Evolutionary conservation across 2,329 filamentous ascomycete genomes (phyloP).

Genomic region (Aspergillus piperis): DNA sequence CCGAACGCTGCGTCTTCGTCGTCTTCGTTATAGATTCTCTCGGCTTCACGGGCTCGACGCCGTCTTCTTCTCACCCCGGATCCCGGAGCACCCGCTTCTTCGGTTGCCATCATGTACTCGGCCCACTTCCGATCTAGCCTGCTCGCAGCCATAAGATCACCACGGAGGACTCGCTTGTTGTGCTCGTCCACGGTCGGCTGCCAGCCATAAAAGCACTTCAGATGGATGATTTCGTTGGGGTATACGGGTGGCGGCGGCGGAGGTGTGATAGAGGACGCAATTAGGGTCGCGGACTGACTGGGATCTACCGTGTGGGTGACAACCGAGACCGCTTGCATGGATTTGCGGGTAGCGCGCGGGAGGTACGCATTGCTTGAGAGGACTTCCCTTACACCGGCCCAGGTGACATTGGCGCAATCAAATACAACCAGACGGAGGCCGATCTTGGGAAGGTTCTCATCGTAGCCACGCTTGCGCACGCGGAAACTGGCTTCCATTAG

Average conservation of each 20-base stretch:
- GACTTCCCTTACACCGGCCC: conserved; percentile 86
- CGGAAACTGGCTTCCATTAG: conserved; percentile 82
- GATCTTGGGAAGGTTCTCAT: conserved; percentile 53
- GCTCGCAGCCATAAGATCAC: conserved; percentile 71
- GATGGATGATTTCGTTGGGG: conserved; percentile 74
- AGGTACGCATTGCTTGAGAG: conserved; percentile 81
- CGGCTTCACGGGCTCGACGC: conserved; percentile 77
- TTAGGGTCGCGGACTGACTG: conserved; percentile 15
- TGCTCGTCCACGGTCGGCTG: conserved; percentile 95
- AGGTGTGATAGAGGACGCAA: conserved; percentile 30
- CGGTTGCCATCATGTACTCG: conserved; percentile 87
- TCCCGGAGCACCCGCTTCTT: conserved; percentile 69
- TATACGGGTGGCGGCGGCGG: conserved; percentile 46
- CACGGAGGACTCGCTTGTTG: conserved; percentile 77
- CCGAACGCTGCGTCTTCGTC: conserved; percentile 62
- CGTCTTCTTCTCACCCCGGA: conserved; percentile 69
- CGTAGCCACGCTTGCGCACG: conserved; percentile 65
- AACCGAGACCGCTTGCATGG: conserved; percentile 32
- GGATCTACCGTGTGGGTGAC: conserved; percentile 33
- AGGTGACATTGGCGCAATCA: conserved; percentile 89
- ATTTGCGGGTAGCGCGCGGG: conserved; percentile 50
- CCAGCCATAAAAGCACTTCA: conserved; percentile 95
- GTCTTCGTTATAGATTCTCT: conserved; percentile 76
- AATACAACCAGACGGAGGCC: conserved; percentile 80
- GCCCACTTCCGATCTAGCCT: conserved; percentile 90